Evolutionary conservation across 2,329 filamentous ascomycete genomes (phyloP).

Genomic region (Pseudogymnoascus sp.): DNA sequence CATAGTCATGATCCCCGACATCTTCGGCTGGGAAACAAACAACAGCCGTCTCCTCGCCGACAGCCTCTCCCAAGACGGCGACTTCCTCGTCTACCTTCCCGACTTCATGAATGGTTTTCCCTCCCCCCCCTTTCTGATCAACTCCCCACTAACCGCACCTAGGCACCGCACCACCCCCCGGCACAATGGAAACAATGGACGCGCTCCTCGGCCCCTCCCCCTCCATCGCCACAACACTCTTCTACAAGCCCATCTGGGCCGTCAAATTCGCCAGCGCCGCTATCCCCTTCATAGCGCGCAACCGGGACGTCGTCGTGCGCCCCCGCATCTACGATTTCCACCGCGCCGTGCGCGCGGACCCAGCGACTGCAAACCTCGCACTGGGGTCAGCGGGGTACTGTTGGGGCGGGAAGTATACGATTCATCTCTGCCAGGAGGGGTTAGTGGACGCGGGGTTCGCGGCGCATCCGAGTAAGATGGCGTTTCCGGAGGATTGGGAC

Average conservation of each 20-base stretch:
- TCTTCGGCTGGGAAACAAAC: conserved; percentile 40
- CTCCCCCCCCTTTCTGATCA: not conserved
- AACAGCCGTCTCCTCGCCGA: conserved; percentile 41
- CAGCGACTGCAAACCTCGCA: not conserved
- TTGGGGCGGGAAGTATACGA: conserved; percentile 50
- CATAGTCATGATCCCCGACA: conserved; percentile 40
- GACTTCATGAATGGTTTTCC: conserved; percentile 39
- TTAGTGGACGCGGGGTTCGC: not conserved
- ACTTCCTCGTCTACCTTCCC: conserved; percentile 38
- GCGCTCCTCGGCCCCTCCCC: not conserved
- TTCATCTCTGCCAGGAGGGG: conserved; percentile 36
- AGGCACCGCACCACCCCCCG: not conserved
- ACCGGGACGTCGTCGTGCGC: not conserved
- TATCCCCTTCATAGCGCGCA: not conserved
- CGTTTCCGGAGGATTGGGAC: not conserved
- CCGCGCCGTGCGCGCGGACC: not conserved
- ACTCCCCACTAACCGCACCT: not conserved
- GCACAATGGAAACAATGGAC: not conserved
- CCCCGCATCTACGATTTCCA: not conserved
- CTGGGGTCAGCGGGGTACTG: conserved; percentile 40
- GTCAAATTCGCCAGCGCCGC: not conserved
- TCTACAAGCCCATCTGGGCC: not conserved
- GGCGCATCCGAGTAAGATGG: not conserved
- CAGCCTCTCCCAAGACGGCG: conserved; percentile 36
- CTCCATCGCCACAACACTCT: not conserved